Evolutionary conservation across 371 early-diverging fungal genomes (phyloP).

Genomic region (Syncephalastrum contaminatum): DNA sequence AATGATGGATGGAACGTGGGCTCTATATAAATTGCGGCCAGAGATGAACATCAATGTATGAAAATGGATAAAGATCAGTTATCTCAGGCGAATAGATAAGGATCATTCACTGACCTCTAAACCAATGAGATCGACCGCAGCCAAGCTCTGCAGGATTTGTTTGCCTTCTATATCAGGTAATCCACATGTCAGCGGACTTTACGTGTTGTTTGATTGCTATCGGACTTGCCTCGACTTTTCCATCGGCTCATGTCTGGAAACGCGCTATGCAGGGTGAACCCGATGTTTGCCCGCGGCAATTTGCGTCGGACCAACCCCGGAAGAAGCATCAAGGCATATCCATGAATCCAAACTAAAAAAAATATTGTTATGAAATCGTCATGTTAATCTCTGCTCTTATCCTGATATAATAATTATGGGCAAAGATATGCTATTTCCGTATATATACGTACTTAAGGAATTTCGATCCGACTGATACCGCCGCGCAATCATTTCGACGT

Average conservation of each 20-base stretch:
- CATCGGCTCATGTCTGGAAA: slow-evolving; percentile 64
- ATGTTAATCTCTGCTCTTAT: no score
- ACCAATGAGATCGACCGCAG: slow-evolving; percentile 16
- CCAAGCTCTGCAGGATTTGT: slow-evolving; percentile 12
- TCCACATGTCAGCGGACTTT: no score
- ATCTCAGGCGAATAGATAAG: no score
- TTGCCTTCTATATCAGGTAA: slow-evolving; percentile 6
- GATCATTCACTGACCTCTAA: slow-evolving; percentile 8
- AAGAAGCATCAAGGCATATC: slow-evolving; percentile 96
- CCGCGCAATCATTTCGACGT: slow-evolving; percentile 74
- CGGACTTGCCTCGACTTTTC: slow-evolving; percentile 3
- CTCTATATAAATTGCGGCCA: no score
- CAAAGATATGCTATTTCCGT: no score
- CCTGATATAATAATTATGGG: no score
- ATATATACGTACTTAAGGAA: slow-evolving; percentile 4
- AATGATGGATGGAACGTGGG: no score
- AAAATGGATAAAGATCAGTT: no score
- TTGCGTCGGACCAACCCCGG: slow-evolving; percentile 82
- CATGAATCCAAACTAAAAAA: slow-evolving; percentile 91
- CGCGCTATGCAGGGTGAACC: slow-evolving; percentile 95
- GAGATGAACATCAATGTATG: no score
- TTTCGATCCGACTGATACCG: slow-evolving; percentile 75
- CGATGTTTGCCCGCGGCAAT: slow-evolving; percentile 82
- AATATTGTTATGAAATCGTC: slow-evolving; percentile 13
- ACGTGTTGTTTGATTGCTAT: background rate